Evolutionary conservation across 2,329 filamentous ascomycete genomes (phyloP), one percentile per base, ranked within the genome.

Genomic region (Fusarium brachygibbosum): DNA sequence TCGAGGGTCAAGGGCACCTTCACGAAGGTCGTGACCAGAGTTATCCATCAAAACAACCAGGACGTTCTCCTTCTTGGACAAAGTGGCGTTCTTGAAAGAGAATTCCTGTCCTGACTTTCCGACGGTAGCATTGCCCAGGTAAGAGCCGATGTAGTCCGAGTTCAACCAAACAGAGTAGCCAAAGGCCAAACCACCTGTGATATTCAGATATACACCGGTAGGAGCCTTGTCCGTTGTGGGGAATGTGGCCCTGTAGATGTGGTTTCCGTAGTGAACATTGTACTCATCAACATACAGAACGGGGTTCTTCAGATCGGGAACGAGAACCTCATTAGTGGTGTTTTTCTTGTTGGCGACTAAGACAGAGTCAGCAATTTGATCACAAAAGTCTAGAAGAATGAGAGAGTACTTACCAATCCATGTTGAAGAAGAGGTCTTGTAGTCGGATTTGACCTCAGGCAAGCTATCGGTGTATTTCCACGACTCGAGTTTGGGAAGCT

Each of bases 131-230:
- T 82, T 79, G 0, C 88, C 88, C 7, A 87, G 79, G 75, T 82
- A 85, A 0, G 87, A 88, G 21, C 86, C 86, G 9, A 90, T 75
- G 74, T 86, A 86, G 8, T 82, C 73, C 11, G 84, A 84, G 75
- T 90, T 90, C 1, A 90, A 76, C 82, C 84, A 89, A 23, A 83
- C 86, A 5, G 82, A 86, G 77, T 83, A 89, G 17, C 87, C 87
- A 61, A 87, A 87, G 4, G 86, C 86, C 29, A 79, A 77, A 25
- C 87, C 87, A 23, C 86, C 87, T 16, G 83, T 83, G 37, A 87
- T 74, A 59, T 86, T 81, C 17, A 89, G 80, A 65, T 82, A 83
- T 6, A 86, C 79, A 2, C 79, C 81, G 0, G 79, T 83, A 1
- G 80, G 80, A 0, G 77, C 68, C 11, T 75, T 78, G 3, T 76